These are phyloP conservation scores for Tympanopsis confertula DNA, from an alignment of 2,329 filamentous ascomycete genomes.

Conservation along the genomic window DNA sequence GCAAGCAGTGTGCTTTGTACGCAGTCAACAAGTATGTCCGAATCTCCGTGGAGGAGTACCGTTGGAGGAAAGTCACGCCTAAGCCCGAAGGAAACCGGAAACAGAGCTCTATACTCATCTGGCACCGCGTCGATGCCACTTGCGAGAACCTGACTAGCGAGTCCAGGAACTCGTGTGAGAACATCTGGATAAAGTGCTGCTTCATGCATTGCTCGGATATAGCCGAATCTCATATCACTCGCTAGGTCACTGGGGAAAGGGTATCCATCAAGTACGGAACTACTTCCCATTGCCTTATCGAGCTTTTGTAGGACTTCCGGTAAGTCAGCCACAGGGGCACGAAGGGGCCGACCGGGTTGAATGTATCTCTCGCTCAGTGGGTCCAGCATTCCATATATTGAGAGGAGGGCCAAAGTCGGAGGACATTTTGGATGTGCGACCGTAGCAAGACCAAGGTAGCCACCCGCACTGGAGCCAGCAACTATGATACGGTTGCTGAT, in stretches of 20 bases:
- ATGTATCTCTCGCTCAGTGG: neutral
- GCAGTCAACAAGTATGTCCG: conserved; percentile 4
- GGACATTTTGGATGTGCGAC: conserved; percentile 3
- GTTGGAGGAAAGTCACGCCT: conserved; percentile 3
- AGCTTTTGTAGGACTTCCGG: neutral
- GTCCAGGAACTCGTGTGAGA: neutral
- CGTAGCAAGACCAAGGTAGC: conserved; percentile 6
- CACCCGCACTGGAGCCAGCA: conserved; percentile 7
- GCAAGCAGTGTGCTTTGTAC: neutral
- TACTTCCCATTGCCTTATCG: neutral
- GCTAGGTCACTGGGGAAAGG: neutral
- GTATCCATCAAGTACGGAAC: neutral
- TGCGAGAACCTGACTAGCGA: neutral
- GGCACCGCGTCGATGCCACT: neutral
- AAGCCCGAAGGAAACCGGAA: conserved; percentile 5
- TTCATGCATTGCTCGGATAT: conserved; percentile 1
- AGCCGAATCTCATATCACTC: neutral
- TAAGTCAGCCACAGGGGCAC: neutral
- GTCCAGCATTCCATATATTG: conserved; percentile 2
- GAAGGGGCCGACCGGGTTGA: neutral
- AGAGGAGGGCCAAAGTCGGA: neutral
- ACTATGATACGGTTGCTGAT: conserved; percentile 4
- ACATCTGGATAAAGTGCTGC: neutral
- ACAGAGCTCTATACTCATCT: neutral
- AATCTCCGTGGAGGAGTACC: conserved; percentile 5